phyloP scores from a whole-genome alignment of 768 basidiomycete species.

The Tephrocybe rancida region DNA sequence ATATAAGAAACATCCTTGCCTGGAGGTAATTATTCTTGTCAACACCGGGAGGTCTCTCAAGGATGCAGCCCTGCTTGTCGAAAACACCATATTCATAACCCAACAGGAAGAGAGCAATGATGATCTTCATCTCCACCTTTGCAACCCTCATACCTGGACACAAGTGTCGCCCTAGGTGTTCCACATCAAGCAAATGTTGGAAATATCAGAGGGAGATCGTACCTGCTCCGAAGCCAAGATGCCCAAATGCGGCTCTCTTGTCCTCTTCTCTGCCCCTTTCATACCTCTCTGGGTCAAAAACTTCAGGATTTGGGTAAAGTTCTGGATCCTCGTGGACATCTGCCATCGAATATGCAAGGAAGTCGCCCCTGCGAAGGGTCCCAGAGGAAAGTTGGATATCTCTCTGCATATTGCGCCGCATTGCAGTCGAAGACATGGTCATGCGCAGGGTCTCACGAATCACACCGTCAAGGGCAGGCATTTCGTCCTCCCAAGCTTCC shows the following conservation, averaged over 20 bases:
- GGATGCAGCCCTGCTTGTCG: slow-evolving; percentile 16
- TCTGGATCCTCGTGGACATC: slow-evolving; percentile 35
- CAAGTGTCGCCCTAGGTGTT: slow-evolving; percentile 33
- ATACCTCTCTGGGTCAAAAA: slow-evolving; percentile 37
- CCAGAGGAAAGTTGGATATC: slow-evolving; percentile 26
- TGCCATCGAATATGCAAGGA: slow-evolving; percentile 31
- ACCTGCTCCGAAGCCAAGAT: slow-evolving; percentile 44
- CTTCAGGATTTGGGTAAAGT: slow-evolving; percentile 34
- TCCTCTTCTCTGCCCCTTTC: slow-evolving; percentile 33
- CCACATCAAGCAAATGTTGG: not conserved
- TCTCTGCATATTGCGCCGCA: slow-evolving; percentile 35
- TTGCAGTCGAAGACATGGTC: slow-evolving; percentile 23
- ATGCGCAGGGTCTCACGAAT: slow-evolving; percentile 42
- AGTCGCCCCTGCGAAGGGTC: slow-evolving; percentile 32
- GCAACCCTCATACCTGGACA: slow-evolving; percentile 39
- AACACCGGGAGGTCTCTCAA: too few species aligned
- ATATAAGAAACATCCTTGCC: too few species aligned
- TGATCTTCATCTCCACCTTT: slow-evolving; percentile 39
- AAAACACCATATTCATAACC: slow-evolving; percentile 36
- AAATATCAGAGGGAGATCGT: not conserved
- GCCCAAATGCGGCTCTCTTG: slow-evolving; percentile 31
- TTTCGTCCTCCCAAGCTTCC: slow-evolving; percentile 39
- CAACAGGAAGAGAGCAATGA: slow-evolving; percentile 33
- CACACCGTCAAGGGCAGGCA: slow-evolving; percentile 35
- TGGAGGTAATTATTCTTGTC: too few species aligned